These are phyloP conservation scores for Amaranthus palmeri DNA, from an alignment of 148 eudicot species.

Conservation along the genomic window DNA sequence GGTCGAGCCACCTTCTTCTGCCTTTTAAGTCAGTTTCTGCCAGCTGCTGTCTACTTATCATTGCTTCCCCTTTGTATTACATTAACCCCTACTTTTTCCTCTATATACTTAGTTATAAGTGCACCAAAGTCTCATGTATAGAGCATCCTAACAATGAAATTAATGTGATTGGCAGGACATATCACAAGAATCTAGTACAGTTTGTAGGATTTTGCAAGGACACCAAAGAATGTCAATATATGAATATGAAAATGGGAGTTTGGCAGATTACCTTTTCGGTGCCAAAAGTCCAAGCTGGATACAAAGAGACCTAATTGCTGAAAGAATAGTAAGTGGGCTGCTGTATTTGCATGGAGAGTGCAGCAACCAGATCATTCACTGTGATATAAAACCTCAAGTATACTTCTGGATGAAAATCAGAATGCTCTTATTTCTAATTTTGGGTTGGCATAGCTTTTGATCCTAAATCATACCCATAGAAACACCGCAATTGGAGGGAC, in stretches of 20 bases:
- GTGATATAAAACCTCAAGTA: slow-evolving; percentile 58
- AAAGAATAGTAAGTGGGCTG: slow-evolving; percentile 39
- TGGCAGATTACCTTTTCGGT: slow-evolving; percentile 38
- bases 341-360: slow-evolving; percentile 54
- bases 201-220: slow-evolving; percentile 48
- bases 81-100: no score
- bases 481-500: no score
- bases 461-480: no score
- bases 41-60: no score
- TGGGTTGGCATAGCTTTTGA: slow-evolving; percentile 37
- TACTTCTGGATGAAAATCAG: slow-evolving; percentile 49
- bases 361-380: slow-evolving; percentile 55
- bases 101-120: no score
- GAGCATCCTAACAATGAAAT: slow-evolving; percentile 26
- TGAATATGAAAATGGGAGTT: slow-evolving; percentile 48
- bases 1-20: no score
- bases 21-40: no score
- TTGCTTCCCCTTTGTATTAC: no score
- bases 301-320: slow-evolving; percentile 23
- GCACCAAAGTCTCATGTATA: no score
- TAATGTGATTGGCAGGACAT: slow-evolving; percentile 37
- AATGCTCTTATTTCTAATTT: slow-evolving; percentile 60
- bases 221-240: slow-evolving; percentile 35
- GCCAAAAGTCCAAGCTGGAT: slow-evolving; percentile 38
- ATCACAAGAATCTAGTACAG: slow-evolving; percentile 44